Percentiles rank a stretch among this genome's conserved stretches.
These are phyloP conservation scores for Blumeria graminis DNA, from an alignment of 2,329 filamentous ascomycete genomes.

Conservation along the genomic window DNA sequence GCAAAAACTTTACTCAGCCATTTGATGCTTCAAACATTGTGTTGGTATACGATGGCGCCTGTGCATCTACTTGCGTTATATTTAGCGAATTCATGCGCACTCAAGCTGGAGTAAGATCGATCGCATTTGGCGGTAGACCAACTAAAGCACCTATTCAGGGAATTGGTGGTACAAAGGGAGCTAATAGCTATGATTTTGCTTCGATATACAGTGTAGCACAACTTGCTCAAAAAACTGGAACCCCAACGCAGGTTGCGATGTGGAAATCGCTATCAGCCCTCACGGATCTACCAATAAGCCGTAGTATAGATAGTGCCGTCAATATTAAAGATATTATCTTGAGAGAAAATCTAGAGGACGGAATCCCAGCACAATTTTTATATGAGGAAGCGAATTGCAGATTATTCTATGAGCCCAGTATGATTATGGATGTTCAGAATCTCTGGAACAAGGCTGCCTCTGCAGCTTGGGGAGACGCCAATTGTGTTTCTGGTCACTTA, in stretches of 20 bases:
- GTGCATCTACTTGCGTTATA: constrained; percentile 33
- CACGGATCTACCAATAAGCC: constrained; percentile 5
- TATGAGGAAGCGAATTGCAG: constrained; percentile 36
- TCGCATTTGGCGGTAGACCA: constrained; percentile 34
- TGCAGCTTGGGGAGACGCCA: constrained; percentile 18
- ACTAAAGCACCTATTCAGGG: constrained; percentile 29
- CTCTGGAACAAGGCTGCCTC: constrained; percentile 24
- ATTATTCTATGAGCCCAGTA: constrained; percentile 31
- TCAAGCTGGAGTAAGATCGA: constrained; percentile 25
- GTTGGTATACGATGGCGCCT: constrained; percentile 25
- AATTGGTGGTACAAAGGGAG: constrained; percentile 38
- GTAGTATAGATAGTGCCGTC: constrained; percentile 16
- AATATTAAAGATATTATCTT: constrained; percentile 19
- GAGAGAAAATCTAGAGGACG: constrained; percentile 12
- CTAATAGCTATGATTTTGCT: constrained; percentile 13
- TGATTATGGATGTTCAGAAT: constrained; percentile 22
- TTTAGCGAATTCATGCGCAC: constrained; percentile 29
- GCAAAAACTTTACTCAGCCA: constrained; percentile 12
- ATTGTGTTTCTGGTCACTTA: constrained; percentile 13
- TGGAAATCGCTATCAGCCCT: constrained; percentile 4
- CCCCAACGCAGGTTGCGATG: constrained; percentile 3
- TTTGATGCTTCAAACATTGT: constrained; percentile 20
- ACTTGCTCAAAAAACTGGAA: constrained; percentile 4
- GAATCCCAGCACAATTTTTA: constrained; percentile 30
- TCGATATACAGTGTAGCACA: constrained; percentile 5